These are phyloP conservation scores for Tympanopsis confertula DNA, from an alignment of 2,329 filamentous ascomycete genomes.

Conservation along the genomic window DNA sequence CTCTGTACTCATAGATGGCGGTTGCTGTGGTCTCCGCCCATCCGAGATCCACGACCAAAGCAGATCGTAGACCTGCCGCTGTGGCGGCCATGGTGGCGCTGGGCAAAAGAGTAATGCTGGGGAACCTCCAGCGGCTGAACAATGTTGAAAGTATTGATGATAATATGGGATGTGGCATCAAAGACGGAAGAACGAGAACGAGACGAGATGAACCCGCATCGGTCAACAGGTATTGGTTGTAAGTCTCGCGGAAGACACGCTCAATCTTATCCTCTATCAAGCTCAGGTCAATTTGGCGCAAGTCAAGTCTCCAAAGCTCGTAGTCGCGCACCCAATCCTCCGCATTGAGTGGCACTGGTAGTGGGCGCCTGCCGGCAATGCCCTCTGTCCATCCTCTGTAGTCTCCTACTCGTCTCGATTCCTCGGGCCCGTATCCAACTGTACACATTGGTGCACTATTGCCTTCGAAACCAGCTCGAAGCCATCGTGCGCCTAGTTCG, in stretches of 20 bases:
- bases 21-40: constrained; percentile 85
- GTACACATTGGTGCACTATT: constrained; percentile 65
- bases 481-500: constrained; percentile 68
- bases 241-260: constrained; percentile 67
- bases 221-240: constrained; percentile 46
- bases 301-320: constrained; percentile 71
- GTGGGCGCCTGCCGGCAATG: too few relatives aligned
- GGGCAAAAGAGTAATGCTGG: constrained; percentile 71
- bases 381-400: constrained; percentile 57
- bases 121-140: constrained; percentile 70
- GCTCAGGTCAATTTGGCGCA: constrained; percentile 63
- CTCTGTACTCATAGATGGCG: constrained; percentile 80
- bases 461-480: constrained; percentile 78
- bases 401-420: constrained; percentile 69
- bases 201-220: constrained; percentile 68
- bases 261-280: constrained; percentile 81
- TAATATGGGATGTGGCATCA: constrained; percentile 66
- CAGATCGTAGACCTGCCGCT: constrained; percentile 75
- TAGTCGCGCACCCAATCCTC: constrained; percentile 49
- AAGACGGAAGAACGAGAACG: constrained; percentile 65
- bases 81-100: constrained; percentile 63
- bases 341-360: constrained; percentile 22
- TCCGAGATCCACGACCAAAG: constrained; percentile 77
- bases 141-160: constrained; percentile 65
- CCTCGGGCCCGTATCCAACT: constrained; percentile 62